phyloP scores from a whole-genome alignment of 2,329 filamentous ascomycete species.

The Cordyceps farinosa region DNA sequence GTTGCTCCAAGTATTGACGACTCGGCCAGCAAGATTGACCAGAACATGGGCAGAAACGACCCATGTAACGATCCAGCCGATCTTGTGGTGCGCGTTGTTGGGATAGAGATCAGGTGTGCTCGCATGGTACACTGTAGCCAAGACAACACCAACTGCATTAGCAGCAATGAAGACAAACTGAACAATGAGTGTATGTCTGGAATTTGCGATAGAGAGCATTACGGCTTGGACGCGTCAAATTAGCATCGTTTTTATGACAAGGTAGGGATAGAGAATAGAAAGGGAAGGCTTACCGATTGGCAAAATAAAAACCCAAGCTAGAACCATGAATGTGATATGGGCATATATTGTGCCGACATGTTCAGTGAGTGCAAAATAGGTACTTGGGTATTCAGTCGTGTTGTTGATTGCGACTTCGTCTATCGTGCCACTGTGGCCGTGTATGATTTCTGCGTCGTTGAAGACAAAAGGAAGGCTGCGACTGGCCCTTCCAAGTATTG shows the following conservation, averaged over 20 bases:
- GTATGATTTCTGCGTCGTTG: slow-evolving; percentile 19
- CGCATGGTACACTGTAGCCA: slow-evolving; percentile 70
- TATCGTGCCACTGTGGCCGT: slow-evolving; percentile 15
- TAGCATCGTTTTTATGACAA: not conserved
- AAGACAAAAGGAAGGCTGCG: not conserved
- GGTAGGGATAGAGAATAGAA: not conserved
- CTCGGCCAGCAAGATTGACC: slow-evolving; percentile 61
- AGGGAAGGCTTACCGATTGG: slow-evolving; percentile 61
- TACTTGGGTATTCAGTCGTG: slow-evolving; percentile 39
- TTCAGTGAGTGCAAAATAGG: slow-evolving; percentile 57
- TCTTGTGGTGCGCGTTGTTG: slow-evolving; percentile 82
- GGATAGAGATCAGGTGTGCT: slow-evolving; percentile 82
- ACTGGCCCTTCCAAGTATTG: not conserved
- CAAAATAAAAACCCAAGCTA: slow-evolving; percentile 69
- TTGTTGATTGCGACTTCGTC: slow-evolving; percentile 20
- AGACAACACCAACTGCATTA: slow-evolving; percentile 61
- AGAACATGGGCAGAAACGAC: slow-evolving; percentile 66
- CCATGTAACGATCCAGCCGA: slow-evolving; percentile 80
- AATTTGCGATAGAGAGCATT: slow-evolving; percentile 80
- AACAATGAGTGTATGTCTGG: slow-evolving; percentile 64
- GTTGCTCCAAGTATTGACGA: slow-evolving; percentile 39
- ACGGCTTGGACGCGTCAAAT: slow-evolving; percentile 52
- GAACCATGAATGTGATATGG: slow-evolving; percentile 67
- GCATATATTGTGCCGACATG: slow-evolving; percentile 57
- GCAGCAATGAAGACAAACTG: slow-evolving; percentile 66